phyloP scores from a whole-genome alignment of 129 eudicot species.

The Pulicaria dysenterica region DNA sequence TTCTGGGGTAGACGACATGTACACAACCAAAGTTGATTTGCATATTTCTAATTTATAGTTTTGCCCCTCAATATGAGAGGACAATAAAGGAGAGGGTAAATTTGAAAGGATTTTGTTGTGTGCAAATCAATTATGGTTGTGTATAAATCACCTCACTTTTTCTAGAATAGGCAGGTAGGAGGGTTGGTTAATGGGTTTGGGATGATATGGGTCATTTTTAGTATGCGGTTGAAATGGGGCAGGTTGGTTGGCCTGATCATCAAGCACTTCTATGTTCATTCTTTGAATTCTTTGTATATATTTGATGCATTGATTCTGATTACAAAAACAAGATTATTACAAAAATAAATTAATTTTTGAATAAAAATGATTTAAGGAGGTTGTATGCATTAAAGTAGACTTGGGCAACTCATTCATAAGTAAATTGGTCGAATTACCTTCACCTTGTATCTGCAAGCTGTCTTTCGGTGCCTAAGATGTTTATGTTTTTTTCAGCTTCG shows the following conservation, averaged over 20 bases:
- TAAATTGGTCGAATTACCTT: background rate
- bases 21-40: conserved; percentile 9
- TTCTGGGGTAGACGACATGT: background rate
- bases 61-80: background rate
- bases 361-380: conserved; percentile 9
- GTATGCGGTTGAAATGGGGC: background rate
- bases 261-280: background rate
- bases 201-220: background rate
- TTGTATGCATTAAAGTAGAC: background rate
- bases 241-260: no score
- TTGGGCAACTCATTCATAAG: conserved; percentile 1
- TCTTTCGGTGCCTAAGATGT: conserved; percentile 12
- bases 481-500: conserved; percentile 57
- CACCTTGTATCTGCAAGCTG: background rate
- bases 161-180: background rate
- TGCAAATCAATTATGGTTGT: background rate
- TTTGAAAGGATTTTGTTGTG: background rate
- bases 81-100: background rate
- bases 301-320: background rate
- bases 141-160: background rate
- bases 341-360: background rate
- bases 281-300: background rate
- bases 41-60: background rate
- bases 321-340: conserved; percentile 7
- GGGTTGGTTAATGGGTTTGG: background rate